phyloP scores from a whole-genome alignment of 225 moss, liverwort and hornwort genomes.

The Climacium dendroides region DNA sequence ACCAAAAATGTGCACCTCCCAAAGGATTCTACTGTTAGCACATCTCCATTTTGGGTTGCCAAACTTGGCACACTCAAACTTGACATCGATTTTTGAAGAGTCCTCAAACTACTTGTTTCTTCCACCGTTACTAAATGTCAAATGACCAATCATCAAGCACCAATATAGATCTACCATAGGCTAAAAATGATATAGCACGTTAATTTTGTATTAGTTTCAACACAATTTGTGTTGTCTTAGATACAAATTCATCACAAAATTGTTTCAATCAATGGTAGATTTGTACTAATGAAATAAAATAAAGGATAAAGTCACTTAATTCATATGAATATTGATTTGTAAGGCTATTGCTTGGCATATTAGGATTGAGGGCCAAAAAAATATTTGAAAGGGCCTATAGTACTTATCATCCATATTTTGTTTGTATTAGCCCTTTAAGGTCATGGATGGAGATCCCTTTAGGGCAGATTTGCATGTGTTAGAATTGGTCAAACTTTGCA shows the following conservation, averaged over 20 bases:
- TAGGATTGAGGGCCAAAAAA: fast-evolving
- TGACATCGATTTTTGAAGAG: not conserved
- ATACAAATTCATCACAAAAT: not conserved
- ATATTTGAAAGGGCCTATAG: fast-evolving
- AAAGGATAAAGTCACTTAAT: not conserved
- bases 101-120: not conserved
- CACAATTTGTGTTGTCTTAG: not conserved
- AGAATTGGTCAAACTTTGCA: fast-evolving
- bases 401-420: not conserved
- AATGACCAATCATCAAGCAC: not conserved
- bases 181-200: not conserved
- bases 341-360: fast-evolving
- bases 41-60: too few species aligned
- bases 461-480: fast-evolving
- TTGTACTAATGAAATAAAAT: not conserved
- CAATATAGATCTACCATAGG: not conserved
- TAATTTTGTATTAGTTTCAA: not conserved
- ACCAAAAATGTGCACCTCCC: too few species aligned
- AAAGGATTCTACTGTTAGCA: fast-evolving
- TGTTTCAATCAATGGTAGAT: fast-evolving
- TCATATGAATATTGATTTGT: not conserved
- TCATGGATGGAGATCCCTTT: fast-evolving
- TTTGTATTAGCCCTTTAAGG: fast-evolving
- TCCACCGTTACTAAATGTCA: not conserved
- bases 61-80: not conserved